Conservation (phyloP, 768 basidiomycete species). For the Exidia glandulosa region DNA sequence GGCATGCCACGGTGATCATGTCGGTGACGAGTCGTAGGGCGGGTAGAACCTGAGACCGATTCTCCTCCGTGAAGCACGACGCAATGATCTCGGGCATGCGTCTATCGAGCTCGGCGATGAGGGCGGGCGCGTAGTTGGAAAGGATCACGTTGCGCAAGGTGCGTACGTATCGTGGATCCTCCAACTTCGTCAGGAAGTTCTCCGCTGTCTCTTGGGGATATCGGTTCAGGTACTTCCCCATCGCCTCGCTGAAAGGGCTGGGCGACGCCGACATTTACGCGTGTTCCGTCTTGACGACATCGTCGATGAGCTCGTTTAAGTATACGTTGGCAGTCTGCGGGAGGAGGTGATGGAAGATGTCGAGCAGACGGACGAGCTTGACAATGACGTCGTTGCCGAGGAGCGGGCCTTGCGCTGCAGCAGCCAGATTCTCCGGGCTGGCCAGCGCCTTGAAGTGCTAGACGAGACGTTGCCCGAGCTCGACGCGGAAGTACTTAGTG, state of each 20-base stretch:
- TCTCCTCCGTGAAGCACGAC: conserved; percentile 38
- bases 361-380: conserved; percentile 88
- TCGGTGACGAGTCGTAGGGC: conserved; percentile 71
- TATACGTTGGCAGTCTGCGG: conserved; percentile 91
- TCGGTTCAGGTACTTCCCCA: conserved; percentile 84
- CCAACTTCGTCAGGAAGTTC: conserved; percentile 73
- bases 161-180: conserved; percentile 65
- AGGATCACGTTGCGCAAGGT: conserved; percentile 77
- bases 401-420: conserved; percentile 67
- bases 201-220: conserved; percentile 80
- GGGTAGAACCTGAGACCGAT: conserved; percentile 45
- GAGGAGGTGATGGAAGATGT: conserved; percentile 94
- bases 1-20: conserved; percentile 51
- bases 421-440: conserved; percentile 73
- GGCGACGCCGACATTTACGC: conserved; percentile 80
- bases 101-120: conserved; percentile 57
- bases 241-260: conserved; percentile 87
- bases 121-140: conserved; percentile 61
- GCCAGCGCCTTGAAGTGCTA: conserved; percentile 93
- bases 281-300: conserved; percentile 85
- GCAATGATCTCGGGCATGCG: conserved; percentile 43
- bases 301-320: conserved; percentile 74
- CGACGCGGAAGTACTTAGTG: conserved; percentile 99
- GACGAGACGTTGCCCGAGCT: conserved; percentile 93
- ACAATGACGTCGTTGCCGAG: conserved; percentile 85